phyloP scores from a whole-genome alignment of 2,329 filamentous ascomycete species.

The Talaromyces sp. region DNA sequence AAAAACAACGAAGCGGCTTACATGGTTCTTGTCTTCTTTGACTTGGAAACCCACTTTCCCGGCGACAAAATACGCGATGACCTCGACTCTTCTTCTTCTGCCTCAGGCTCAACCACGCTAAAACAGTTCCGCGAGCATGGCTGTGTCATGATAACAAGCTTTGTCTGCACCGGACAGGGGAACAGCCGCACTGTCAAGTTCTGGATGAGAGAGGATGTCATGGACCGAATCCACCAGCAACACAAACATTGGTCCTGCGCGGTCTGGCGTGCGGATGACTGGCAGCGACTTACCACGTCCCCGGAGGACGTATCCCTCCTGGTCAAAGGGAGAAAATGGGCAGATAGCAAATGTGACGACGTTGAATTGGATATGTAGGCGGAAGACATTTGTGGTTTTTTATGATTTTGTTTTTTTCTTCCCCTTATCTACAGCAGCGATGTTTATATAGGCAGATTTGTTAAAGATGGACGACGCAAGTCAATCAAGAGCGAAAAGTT shows the following conservation, averaged over 20 bases:
- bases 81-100: not conserved
- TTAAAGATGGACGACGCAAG: not conserved
- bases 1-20: not conserved
- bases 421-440: not conserved
- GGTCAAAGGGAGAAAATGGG: not conserved
- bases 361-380: not conserved
- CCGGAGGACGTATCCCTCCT: not conserved
- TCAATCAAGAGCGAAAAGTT: not conserved
- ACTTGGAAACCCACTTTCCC: not conserved
- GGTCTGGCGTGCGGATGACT: not conserved
- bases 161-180: not conserved
- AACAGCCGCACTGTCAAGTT: not conserved
- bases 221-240: not conserved
- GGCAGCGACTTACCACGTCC: not conserved
- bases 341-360: not conserved
- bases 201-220: slow-evolving; percentile 11
- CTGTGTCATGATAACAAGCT: slow-evolving; percentile 5
- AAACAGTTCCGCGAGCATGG: slow-evolving; percentile 3
- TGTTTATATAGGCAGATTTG: not conserved
- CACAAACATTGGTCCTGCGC: slow-evolving; percentile 1
- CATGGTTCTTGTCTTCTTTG: slow-evolving; percentile 2
- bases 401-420: not conserved
- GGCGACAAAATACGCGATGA: not conserved
- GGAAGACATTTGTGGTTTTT: not conserved
- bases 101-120: not conserved